Conservation (phyloP, 768 basidiomycete species). For the Boletales sp. region DNA sequence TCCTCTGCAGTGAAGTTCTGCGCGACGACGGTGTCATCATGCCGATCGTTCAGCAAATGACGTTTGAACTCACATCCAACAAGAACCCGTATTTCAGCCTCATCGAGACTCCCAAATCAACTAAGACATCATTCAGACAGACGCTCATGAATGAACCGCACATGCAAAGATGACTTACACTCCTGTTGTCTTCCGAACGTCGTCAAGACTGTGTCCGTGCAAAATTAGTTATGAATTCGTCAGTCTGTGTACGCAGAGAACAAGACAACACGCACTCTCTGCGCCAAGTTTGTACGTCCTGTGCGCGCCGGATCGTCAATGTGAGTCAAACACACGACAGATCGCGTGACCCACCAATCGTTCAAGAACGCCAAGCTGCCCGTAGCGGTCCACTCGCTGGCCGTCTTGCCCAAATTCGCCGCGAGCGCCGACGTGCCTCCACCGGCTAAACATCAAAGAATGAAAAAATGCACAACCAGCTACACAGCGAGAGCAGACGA, state of each 20-base stretch:
- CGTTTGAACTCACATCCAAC: slow-evolving; percentile 42
- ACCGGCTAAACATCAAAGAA: slow-evolving; percentile 34
- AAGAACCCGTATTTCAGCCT: slow-evolving; percentile 79
- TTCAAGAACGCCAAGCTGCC: slow-evolving; percentile 76
- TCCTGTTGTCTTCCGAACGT: slow-evolving; percentile 88
- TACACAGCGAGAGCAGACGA: slow-evolving; percentile 6
- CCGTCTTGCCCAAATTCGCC: slow-evolving; percentile 48
- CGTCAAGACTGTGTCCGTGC: slow-evolving; percentile 57
- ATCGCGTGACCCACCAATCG: slow-evolving; percentile 53
- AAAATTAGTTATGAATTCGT: background rate
- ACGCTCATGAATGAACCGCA: background rate
- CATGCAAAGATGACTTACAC: slow-evolving; percentile 42
- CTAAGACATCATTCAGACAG: slow-evolving; percentile 29
- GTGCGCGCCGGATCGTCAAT: background rate
- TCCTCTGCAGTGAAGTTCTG: slow-evolving; percentile 58
- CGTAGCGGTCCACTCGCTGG: slow-evolving; percentile 58
- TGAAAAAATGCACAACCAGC: no score
- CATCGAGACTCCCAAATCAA: slow-evolving; percentile 65
- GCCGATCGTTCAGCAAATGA: background rate
- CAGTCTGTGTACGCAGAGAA: background rate
- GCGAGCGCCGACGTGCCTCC: slow-evolving; percentile 63
- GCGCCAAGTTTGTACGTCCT: slow-evolving; percentile 91
- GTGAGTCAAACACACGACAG: background rate
- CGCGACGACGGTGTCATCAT: slow-evolving; percentile 18
- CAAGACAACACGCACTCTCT: slow-evolving; percentile 49